These are phyloP conservation scores for Eudorina sp. DNA, from an alignment of 139 green algal genomes.

Conservation along the genomic window DNA sequence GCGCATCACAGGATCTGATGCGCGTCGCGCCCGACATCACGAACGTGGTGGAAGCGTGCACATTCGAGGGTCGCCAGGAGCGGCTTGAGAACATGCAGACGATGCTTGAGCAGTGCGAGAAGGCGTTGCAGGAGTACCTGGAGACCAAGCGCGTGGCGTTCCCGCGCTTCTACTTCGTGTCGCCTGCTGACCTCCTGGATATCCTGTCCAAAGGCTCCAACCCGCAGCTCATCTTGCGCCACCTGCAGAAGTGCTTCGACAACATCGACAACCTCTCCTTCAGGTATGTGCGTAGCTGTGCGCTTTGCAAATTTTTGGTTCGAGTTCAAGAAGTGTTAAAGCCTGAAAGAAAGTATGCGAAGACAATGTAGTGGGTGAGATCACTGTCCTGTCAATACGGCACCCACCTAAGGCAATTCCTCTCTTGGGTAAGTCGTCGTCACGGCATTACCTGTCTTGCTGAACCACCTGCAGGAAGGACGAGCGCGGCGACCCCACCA, in stretches of 20 bases:
- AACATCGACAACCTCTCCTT: constrained; percentile 94
- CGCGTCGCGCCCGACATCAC: constrained; percentile 78
- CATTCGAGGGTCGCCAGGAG: constrained; percentile 90
- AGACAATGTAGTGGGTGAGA: no score
- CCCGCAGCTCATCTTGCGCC: constrained; percentile 82
- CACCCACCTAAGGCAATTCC: background rate
- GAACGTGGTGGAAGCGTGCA: constrained; percentile 92
- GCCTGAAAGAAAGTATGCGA: no score
- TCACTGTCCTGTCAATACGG: background rate
- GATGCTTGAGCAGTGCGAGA: constrained; percentile 94
- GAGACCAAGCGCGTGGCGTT: constrained; percentile 90
- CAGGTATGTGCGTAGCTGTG: constrained; percentile 65
- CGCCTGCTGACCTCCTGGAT: constrained; percentile 86
- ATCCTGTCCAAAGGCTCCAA: constrained; percentile 90
- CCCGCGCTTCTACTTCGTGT: constrained; percentile 92
- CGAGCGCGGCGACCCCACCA: constrained; percentile 71
- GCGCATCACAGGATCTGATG: constrained; percentile 80
- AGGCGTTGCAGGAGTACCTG: constrained; percentile 94
- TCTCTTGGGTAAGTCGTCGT: background rate
- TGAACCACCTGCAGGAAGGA: constrained; percentile 60
- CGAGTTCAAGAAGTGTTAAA: no score
- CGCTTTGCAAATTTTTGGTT: no score
- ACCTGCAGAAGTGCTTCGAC: constrained; percentile 95
- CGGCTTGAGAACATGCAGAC: constrained; percentile 88
- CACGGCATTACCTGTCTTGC: no score